Evolutionary conservation across 2,329 filamentous ascomycete genomes (phyloP).

Genomic region (Beauveria bassiana): DNA sequence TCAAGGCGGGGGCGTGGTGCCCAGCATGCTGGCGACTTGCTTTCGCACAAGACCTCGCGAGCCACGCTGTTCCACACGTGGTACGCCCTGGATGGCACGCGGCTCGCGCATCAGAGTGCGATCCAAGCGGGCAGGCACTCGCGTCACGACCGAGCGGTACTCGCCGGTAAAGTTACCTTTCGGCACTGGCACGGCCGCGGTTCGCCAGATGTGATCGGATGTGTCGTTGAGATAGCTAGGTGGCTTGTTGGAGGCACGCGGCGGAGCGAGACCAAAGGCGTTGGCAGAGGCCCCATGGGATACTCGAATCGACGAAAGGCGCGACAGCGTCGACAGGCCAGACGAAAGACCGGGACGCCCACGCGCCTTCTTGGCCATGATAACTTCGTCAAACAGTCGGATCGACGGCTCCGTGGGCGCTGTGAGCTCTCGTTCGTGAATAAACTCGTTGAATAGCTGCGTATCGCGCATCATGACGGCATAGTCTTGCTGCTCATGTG

Average conservation of each 20-base stretch:
- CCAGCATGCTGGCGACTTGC: slow-evolving; percentile 45
- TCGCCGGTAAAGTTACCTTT: slow-evolving; percentile 55
- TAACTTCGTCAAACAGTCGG: slow-evolving; percentile 76
- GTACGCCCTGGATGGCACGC: slow-evolving; percentile 81
- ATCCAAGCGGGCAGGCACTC: slow-evolving; percentile 77
- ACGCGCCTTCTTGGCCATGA: slow-evolving; percentile 65
- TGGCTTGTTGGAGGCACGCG: slow-evolving; percentile 31
- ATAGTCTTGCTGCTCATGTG: slow-evolving; percentile 59
- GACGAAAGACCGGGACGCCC: slow-evolving; percentile 59
- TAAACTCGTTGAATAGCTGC: slow-evolving; percentile 73
- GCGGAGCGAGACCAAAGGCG: slow-evolving; percentile 28
- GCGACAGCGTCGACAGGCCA: slow-evolving; percentile 42
- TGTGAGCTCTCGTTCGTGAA: slow-evolving; percentile 68
- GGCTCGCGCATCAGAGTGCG: slow-evolving; percentile 85
- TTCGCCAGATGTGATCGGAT: slow-evolving; percentile 73
- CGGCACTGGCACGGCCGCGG: slow-evolving; percentile 52
- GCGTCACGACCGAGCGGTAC: slow-evolving; percentile 52
- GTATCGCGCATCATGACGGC: slow-evolving; percentile 57
- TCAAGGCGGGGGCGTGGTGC: slow-evolving; percentile 32
- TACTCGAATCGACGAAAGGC: slow-evolving; percentile 51
- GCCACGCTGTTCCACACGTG: slow-evolving; percentile 48
- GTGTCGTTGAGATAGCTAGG: slow-evolving; percentile 62
- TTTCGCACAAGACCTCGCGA: slow-evolving; percentile 45
- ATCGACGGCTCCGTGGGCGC: slow-evolving; percentile 55
- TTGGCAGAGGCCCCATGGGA: slow-evolving; percentile 43